Base-by-base conservation (phyloP, 1,284 basidiomycete genomes). In the Mycosarcoma maydis region DNA sequence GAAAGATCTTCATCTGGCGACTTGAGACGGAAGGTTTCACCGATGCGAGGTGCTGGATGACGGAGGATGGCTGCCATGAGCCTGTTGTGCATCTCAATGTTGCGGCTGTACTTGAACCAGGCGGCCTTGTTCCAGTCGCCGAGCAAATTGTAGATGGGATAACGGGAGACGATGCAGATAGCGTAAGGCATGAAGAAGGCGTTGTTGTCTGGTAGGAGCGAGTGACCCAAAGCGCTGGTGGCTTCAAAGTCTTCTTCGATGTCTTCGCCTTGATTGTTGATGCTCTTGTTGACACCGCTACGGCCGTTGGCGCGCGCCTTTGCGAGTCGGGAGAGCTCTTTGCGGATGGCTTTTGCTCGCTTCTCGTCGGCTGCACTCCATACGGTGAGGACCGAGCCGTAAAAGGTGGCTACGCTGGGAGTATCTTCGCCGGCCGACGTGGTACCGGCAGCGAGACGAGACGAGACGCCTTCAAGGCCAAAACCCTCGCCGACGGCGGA, bases 401-500 rank as follows among this genome's bases (percentile, higher is more conserved):
- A 77, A 42, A 77, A 73, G 22, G 77, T 74, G 33, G 76, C 60
- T n/a, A 54, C 34, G 47, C 62, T 48, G 17, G 57, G 56, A 30
- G 57, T 67, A 45, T 76, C 69, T 19, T 80, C 79, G 30, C 69
- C 61, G 3, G 54, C 29, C 24, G 53, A 23, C 6, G 32, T 26
- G 24, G 53, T 17, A 20, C 38, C 74, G 69, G 87, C 86, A 4
- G 88, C 83, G 7, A 90, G 89, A 1, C 89, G 90, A 20, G 92
- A 86, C 46, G 90, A 88, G 20, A 89, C 90, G 88, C 89, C 86
- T 23, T 91, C 58, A 27, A 90, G 58, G 23, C 75, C 75, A 40
- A 68, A 61, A 23, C 80, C 46, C 78, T 82, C 73, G 83, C 88
- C 32, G 86, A 88, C 64, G 27, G 53, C 71, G 8, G 58, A 67